phyloP scores from a whole-genome alignment of 225 moss, liverwort and hornwort genomes.

The Thuidium tamariscinum region DNA sequence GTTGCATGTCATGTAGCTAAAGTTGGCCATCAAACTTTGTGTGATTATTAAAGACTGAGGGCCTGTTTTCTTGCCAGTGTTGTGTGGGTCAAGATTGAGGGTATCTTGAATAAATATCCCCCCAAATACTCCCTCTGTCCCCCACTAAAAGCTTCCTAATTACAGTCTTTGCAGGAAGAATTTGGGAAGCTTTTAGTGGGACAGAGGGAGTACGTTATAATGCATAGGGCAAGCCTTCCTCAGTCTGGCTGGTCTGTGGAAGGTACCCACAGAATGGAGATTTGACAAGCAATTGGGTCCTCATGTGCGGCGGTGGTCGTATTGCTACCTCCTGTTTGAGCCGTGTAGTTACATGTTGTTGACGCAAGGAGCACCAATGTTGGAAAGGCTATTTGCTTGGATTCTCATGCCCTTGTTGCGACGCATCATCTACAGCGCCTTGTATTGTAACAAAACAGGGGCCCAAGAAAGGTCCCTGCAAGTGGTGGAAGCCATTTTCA shows the following conservation, averaged over 20 bases:
- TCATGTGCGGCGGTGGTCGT: conserved; percentile 85
- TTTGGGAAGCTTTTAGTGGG: no score
- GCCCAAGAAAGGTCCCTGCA: conserved; percentile 67
- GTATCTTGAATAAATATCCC: no score
- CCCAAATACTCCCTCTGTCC: no score
- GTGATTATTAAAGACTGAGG: background rate
- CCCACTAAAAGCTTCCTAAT: no score
- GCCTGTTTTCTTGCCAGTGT: background rate
- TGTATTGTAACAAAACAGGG: conserved; percentile 55
- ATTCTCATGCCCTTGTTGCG: conserved; percentile 65
- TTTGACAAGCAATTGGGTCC: conserved; percentile 86
- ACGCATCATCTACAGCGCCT: conserved; percentile 47
- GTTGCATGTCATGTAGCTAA: background rate
- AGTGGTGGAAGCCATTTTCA: conserved; percentile 64
- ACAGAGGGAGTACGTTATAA: no score
- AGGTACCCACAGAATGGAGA: conserved; percentile 57
- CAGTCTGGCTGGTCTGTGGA: background rate
- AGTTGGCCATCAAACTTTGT: rapidly evolving
- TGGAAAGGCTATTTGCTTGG: conserved; percentile 62
- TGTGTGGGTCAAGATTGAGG: no score
- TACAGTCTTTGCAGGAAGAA: no score
- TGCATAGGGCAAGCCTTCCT: background rate
- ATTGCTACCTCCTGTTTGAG: conserved; percentile 73
- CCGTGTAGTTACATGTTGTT: conserved; percentile 49
- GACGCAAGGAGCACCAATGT: conserved; percentile 52